Base-by-base conservation (phyloP, 169 alveolate genomes). In the Neospora caninum region DNA sequence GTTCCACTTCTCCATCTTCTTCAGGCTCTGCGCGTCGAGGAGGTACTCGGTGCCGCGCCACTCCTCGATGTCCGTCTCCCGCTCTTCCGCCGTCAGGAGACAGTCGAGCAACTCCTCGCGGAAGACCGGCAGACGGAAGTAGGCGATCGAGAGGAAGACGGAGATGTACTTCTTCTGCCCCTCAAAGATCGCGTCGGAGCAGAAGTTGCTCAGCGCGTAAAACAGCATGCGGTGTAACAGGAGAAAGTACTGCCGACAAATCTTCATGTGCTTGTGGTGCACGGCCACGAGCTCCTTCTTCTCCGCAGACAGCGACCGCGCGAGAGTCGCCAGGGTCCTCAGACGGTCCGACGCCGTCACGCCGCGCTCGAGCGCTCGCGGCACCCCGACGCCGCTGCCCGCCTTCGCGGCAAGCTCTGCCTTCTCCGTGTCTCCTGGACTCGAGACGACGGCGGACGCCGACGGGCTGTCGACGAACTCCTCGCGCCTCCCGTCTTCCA, bases 21-120 rank as follows among this genome's bases (percentile, higher is more conserved):
- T 49, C 39, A 94, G 36, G 27, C 88, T 70, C 45, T n/a, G 67
- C 64, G 31, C 49, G 64, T 94, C 96, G 43, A 94, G 78, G n/a
- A 6, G 36, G 36, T 70, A 94, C 53, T 94, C 96, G 18, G 96
- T 94, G 25, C 95, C 95, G 6, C 94, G 39, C 96, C 96, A 95
- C 88, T 95, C 96, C 80, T 80, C 94, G 25, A 95, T 82, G 64
- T 64, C 80, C n/a, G 54, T 80, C 42, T 70, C 73, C 0, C 93
- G 67, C 38, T 89, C 94, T 10, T 29, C 88, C 0, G 86, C 80
- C 27, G 91, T 42, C 86, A 94, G 91, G 45, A 94, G 80, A 36
- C 94, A 39, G 42, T 25, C 91, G 43, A 94, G 94, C 80, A 94
- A 39, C 83, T 78, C 96, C 53, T 67, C 92, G 10, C 94, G 69